Percentiles rank a stretch among this genome's conserved stretches.
These are phyloP conservation scores for Fusarium siculi DNA, from an alignment of 2,329 filamentous ascomycete species.

Conservation along the genomic window DNA sequence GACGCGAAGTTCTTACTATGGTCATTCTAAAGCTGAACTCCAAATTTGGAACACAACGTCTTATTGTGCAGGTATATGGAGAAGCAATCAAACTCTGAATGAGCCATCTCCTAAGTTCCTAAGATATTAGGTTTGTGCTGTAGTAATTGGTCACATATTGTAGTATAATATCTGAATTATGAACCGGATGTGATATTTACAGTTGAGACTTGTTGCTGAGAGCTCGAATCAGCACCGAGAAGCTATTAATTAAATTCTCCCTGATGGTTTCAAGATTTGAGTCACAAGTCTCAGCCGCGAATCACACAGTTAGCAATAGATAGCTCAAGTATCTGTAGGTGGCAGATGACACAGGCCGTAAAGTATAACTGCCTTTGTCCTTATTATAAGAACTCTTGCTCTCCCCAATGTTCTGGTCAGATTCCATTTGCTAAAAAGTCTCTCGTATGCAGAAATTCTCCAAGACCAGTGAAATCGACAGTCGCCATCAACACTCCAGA, in stretches of 20 bases:
- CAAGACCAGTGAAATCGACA: background rate
- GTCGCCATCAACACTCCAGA: background rate
- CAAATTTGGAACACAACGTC: background rate
- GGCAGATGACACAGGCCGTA: background rate
- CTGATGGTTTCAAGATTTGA: background rate
- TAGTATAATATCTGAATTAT: too few species aligned
- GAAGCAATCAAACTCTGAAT: background rate
- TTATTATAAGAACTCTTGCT: background rate
- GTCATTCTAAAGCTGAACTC: too few species aligned
- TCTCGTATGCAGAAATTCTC: background rate
- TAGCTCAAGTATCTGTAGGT: background rate
- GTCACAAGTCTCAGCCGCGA: background rate
- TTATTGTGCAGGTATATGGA: background rate
- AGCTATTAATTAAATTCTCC: background rate
- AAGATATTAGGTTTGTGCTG: too few species aligned
- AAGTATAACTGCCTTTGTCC: background rate
- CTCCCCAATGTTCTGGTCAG: background rate
- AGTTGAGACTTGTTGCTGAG: too few species aligned
- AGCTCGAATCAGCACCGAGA: too few species aligned
- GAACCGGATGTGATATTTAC: too few species aligned
- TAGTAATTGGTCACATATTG: too few species aligned
- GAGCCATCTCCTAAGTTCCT: too few species aligned
- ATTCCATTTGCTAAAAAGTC: background rate
- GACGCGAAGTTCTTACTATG: too few species aligned
- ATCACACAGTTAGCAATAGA: background rate